A percentile compares a stretch with the other conserved stretches of the same genome.
Evolutionary conservation across 2,329 filamentous ascomycete species (phyloP).

Genomic region (Alternaria ethzedia): DNA sequence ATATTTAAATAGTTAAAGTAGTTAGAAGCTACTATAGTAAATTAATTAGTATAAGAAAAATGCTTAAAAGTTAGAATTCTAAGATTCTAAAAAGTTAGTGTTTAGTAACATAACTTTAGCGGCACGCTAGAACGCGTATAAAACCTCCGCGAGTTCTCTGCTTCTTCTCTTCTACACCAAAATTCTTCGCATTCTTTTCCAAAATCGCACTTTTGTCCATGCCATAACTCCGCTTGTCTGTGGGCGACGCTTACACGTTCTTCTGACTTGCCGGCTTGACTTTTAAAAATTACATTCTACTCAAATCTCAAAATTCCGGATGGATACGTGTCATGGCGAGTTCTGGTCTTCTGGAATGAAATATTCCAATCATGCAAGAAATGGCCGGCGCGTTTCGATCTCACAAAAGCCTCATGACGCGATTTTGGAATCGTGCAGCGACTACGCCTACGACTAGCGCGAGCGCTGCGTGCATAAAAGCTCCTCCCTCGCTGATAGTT

Average conservation of each 20-base stretch:
- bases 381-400: not conserved
- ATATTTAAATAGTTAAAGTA: too few species aligned
- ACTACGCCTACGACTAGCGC: rapidly evolving
- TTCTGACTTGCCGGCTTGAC: too few species aligned
- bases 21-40: too few species aligned
- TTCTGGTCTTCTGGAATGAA: not conserved
- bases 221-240: too few species aligned
- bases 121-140: not conserved
- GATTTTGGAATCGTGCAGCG: rapidly evolving
- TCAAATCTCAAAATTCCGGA: too few species aligned
- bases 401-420: not conserved
- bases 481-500: not conserved
- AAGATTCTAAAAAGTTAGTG: too few species aligned
- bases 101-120: too few species aligned
- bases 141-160: not conserved
- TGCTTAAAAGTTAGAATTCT: too few species aligned
- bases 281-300: too few species aligned
- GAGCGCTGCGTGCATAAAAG: not conserved
- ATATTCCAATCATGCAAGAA: rapidly evolving
- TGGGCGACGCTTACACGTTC: too few species aligned
- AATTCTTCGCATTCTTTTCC: not conserved
- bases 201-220: too few species aligned
- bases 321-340: rapidly evolving
- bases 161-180: not conserved
- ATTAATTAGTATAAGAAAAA: too few species aligned